phyloP scores from a whole-genome alignment of 768 basidiomycete genomes.

The Porphyrellus cyaneotinctus region DNA sequence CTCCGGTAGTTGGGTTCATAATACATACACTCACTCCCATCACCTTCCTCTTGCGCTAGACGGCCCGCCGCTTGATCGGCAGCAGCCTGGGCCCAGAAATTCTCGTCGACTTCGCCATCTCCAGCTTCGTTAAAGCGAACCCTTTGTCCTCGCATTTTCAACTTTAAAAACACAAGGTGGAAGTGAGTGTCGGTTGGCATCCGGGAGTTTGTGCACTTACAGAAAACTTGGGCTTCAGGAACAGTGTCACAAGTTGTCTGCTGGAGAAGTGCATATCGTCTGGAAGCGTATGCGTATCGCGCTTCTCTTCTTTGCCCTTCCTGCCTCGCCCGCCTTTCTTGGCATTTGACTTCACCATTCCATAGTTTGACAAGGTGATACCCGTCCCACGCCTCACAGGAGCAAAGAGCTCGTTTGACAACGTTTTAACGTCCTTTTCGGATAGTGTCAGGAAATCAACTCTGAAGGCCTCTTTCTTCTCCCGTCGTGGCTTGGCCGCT shows the following conservation, averaged over 20 bases:
- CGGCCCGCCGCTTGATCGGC: constrained; percentile 72
- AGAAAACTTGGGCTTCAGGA: constrained; percentile 93
- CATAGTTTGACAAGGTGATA: constrained; percentile 62
- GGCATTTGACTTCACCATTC: constrained; percentile 23
- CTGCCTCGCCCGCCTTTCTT: constrained; percentile 42
- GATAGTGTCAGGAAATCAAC: constrained; percentile 71
- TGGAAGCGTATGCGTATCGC: constrained; percentile 75
- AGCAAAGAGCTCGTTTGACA: constrained; percentile 71
- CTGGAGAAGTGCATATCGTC: constrained; percentile 98
- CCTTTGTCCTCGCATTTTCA: constrained; percentile 82
- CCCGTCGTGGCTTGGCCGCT: constrained; percentile 52
- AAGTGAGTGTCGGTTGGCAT: constrained; percentile 1
- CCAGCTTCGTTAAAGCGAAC: constrained; percentile 51
- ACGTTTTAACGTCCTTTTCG: constrained; percentile 56
- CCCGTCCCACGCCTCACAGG: constrained; percentile 66
- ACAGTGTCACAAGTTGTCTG: constrained; percentile 83
- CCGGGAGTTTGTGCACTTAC: constrained; percentile 44
- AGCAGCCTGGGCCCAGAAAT: constrained; percentile 96
- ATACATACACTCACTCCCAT: constrained; percentile 50
- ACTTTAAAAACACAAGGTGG: constrained; percentile 39
- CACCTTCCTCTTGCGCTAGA: constrained; percentile 48
- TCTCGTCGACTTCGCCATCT: constrained; percentile 90
- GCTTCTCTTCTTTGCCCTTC: constrained; percentile 54
- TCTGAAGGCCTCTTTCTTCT: constrained; percentile 76
- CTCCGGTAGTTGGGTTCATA: neutral